These are phyloP conservation scores for Coemansia sp. DNA, from an alignment of 192 early-diverging fungal species.

Conservation along the genomic window DNA sequence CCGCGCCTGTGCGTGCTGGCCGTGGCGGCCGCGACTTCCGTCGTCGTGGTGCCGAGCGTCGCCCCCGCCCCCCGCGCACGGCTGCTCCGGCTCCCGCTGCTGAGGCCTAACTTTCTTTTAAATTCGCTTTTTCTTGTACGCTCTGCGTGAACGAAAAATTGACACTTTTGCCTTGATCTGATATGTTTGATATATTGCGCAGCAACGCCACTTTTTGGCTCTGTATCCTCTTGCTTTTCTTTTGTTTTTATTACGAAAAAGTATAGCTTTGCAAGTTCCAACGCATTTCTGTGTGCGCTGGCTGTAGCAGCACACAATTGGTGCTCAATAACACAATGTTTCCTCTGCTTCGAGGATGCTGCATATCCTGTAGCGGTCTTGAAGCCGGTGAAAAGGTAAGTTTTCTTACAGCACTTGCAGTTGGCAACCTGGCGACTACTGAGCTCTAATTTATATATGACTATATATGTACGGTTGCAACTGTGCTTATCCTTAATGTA, in stretches of 20 bases:
- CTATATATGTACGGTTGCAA: no score
- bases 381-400: slow-evolving; percentile 42
- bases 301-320: no score
- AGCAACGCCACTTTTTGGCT: slow-evolving; percentile 5
- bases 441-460: neutral
- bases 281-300: no score
- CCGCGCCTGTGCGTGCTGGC: slow-evolving; percentile 48
- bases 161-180: slow-evolving; percentile 4
- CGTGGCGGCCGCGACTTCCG: slow-evolving; percentile 53
- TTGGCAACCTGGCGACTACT: neutral
- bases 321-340: slow-evolving; percentile 1
- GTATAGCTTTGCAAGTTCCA: no score
- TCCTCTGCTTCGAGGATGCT: slow-evolving; percentile 32
- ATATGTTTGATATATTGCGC: slow-evolving; percentile 12
- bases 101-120: slow-evolving; percentile 36
- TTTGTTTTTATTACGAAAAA: neutral
- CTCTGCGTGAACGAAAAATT: slow-evolving; percentile 3
- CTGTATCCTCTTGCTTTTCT: neutral
- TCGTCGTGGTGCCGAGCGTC: slow-evolving; percentile 30
- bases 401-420: neutral
- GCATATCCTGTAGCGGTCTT: slow-evolving; percentile 51
- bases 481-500: neutral
- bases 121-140: slow-evolving; percentile 5
- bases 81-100: slow-evolving; percentile 37
- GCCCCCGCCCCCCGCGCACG: slow-evolving; percentile 42